Evolutionary conservation across 495 filamentous ascomycete species (phyloP), one percentile per base, ranked within the genome.

Genomic region (Neurospora pannonica): DNA sequence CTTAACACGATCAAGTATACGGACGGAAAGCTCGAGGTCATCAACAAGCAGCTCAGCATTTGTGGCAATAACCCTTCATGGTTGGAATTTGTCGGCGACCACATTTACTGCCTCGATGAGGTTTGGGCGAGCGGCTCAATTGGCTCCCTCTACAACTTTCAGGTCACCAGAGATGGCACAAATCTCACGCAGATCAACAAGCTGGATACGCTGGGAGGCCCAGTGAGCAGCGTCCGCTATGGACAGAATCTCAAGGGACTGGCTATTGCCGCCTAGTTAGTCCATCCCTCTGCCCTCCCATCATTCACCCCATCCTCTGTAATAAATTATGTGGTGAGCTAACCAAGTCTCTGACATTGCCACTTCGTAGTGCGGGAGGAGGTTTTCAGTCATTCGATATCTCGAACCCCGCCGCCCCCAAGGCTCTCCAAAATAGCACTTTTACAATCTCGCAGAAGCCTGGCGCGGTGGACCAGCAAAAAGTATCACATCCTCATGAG

Each of bases 401-500:
- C 39, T 71, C 71, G 28, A 70, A 80, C 38, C 77, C 82, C 21
- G 73, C 78, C 28, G 73, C 76, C 11, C 77, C 89, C 39, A 72
- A 79, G 5, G 73, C 81, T 21, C 73, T 87, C 31, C 84, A 90
- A 75, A 83, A 81, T 72, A 84, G 88, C 75, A 84, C 79, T 40
- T 93, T 87, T 79, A 86, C 84, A 31, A 77, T 89, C 71, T 75
- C 82, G 17, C 73, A 77, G 7, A 86, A 88, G 1, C 88, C 87
- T n/a, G 75, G 86, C 67, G 76, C 84, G 38, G 82, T 87, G 6
- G 75, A 72, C 5, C 88, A 89, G 31, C 92, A 94, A 83, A 86
- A 90, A 8, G 82, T 84, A 4, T 84, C 92, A n/a, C 92, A 92
- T 77, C 91, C 92, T 54, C 46, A 95, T 76, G 82, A 92, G 72